Percentiles rank a stretch among this genome's conserved stretches.
These are phyloP conservation scores for Cyclocybe cylindracea DNA, from an alignment of 768 basidiomycete genomes.

Conservation along the genomic window DNA sequence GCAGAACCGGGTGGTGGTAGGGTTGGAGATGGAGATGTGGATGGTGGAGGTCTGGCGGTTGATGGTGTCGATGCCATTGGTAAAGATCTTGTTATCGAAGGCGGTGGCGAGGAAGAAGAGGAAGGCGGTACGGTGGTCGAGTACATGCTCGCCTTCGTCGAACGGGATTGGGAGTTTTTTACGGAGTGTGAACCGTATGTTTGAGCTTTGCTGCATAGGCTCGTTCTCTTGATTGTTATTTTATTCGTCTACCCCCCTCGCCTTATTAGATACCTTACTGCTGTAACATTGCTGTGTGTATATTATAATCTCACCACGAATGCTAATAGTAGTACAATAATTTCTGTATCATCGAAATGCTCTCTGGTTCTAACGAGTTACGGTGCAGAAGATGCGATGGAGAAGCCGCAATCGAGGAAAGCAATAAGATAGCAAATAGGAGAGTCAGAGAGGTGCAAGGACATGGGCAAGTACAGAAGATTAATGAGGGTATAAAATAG, in stretches of 20 bases:
- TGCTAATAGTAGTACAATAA: too few species aligned
- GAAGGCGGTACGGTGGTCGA: conserved; percentile 80
- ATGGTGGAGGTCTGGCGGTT: conserved; percentile 9
- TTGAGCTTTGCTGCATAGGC: background rate
- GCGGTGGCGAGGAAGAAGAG: conserved; percentile 41
- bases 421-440: too few species aligned
- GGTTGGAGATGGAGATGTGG: conserved; percentile 21
- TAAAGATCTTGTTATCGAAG: conserved; percentile 6
- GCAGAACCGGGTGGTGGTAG: conserved; percentile 14
- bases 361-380: too few species aligned
- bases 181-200: conserved; percentile 64
- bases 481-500: too few species aligned
- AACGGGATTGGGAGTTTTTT: conserved; percentile 68
- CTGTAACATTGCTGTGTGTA: too few species aligned
- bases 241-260: background rate
- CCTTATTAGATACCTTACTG: background rate
- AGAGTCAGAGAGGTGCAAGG: too few species aligned
- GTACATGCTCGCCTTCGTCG: conserved; percentile 77
- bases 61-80: conserved; percentile 36
- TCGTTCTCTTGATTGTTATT: background rate
- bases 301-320: too few species aligned
- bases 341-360: too few species aligned
- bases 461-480: too few species aligned
- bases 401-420: too few species aligned
- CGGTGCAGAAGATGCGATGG: too few species aligned